phyloP scores from a whole-genome alignment of 257 asterid species.

The Petunia secreta region DNA sequence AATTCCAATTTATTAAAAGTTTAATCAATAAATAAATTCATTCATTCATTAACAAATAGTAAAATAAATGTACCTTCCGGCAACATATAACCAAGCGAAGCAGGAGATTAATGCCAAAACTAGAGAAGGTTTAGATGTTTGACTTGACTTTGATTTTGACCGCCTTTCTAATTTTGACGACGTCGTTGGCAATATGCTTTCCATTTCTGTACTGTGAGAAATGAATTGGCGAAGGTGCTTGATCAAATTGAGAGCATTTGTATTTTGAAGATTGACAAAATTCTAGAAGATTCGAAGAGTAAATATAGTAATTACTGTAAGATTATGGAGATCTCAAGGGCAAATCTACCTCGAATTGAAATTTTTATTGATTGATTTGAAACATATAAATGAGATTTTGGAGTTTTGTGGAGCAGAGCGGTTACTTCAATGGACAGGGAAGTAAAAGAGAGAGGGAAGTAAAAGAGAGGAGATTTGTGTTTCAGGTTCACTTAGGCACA shows the following conservation, averaged over 20 bases:
- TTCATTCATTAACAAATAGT: neutral
- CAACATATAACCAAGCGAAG: conserved; percentile 90
- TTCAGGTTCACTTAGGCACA: neutral
- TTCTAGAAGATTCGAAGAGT: neutral
- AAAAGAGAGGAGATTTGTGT: neutral
- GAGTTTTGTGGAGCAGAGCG: neutral
- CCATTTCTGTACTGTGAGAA: conserved; percentile 42
- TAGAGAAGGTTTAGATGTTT: conserved; percentile 67
- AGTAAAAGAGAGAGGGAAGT: neutral
- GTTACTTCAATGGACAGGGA: conserved; percentile 3
- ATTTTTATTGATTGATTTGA: neutral
- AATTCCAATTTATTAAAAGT: neutral
- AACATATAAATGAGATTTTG: neutral
- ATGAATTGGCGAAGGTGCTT: neutral
- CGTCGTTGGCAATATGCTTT: conserved; percentile 58
- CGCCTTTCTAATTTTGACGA: conserved; percentile 71
- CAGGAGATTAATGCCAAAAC: conserved; percentile 71
- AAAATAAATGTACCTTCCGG: conserved; percentile 63
- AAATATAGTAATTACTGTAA: neutral
- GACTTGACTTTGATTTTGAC: conserved; percentile 64
- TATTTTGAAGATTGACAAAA: neutral
- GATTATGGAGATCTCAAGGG: conserved; percentile 11
- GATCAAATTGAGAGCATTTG: conserved; percentile 8
- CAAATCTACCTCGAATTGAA: neutral
- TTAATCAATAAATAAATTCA: neutral